These are phyloP conservation scores for Populus hybrid DNA, from an alignment of 441 rosid species.

Conservation along the genomic window DNA sequence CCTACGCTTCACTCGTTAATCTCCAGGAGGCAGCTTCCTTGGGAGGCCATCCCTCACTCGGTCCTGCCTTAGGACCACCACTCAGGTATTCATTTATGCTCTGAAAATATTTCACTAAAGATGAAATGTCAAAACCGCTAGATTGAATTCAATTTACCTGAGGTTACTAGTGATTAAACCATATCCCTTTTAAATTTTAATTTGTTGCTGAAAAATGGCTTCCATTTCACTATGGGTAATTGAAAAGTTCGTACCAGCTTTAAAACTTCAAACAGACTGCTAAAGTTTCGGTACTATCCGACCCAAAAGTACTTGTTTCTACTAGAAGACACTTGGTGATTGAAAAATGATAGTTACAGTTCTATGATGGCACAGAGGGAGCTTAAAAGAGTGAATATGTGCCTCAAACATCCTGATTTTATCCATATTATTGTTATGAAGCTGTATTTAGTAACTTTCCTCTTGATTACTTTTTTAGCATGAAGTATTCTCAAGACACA, in stretches of 20 bases:
- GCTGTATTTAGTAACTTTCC: not conserved
- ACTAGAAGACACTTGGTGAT: too few species aligned
- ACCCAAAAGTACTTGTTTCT: too few species aligned
- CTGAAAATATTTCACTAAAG: not conserved
- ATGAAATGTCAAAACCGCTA: not conserved
- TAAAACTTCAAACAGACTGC: too few species aligned
- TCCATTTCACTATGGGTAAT: too few species aligned
- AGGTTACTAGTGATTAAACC: too few species aligned
- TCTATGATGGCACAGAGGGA: not conserved
- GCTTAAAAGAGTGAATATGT: not conserved
- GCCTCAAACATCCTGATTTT: not conserved
- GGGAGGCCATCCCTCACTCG: conserved; percentile 57
- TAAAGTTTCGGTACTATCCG: not conserved
- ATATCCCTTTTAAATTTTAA: too few species aligned
- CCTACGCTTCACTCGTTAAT: conserved; percentile 66
- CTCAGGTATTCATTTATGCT: conserved; percentile 42
- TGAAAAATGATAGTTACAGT: too few species aligned
- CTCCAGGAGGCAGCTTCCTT: conserved; percentile 63
- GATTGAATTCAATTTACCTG: too few species aligned
- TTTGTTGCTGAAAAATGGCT: too few species aligned
- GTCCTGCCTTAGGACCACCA: conserved; percentile 46
- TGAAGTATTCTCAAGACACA: conserved; percentile 58
- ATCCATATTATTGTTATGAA: not conserved
- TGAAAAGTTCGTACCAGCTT: too few species aligned
- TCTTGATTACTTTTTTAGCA: conserved; percentile 28